Evolutionary conservation across 768 basidiomycete species (phyloP).

Genomic region (Pleurotus tuoliensis): DNA sequence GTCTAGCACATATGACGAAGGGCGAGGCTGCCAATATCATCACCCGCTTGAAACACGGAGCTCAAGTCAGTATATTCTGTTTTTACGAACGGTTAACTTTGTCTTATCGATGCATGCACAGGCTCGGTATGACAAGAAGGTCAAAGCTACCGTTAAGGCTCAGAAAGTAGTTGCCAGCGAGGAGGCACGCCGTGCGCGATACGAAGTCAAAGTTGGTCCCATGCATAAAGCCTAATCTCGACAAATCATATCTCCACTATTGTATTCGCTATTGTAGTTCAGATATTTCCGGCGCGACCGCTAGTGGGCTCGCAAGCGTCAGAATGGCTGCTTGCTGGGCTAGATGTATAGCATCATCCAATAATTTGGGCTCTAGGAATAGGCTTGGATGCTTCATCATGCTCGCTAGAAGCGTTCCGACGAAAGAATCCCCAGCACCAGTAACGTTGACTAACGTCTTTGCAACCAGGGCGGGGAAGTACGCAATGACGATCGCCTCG

Average conservation of each 20-base stretch:
- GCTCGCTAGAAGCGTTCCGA: conserved; percentile 74
- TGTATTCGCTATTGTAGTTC: conserved; percentile 11
- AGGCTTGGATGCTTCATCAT: conserved; percentile 41
- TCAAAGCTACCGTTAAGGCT: conserved; percentile 35
- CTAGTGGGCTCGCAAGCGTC: conserved; percentile 51
- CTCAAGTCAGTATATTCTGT: conserved; percentile 40
- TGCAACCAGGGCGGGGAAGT: conserved; percentile 59
- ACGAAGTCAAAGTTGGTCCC: conserved; percentile 62
- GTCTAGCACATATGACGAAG: conserved; percentile 53
- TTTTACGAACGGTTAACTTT: background rate
- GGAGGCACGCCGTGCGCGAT: conserved; percentile 41
- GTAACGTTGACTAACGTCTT: conserved; percentile 64
- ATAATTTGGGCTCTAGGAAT: conserved; percentile 40
- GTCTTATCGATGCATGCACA: conserved; percentile 19
- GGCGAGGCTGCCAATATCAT: conserved; percentile 81
- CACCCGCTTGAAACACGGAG: conserved; percentile 73
- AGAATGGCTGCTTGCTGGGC: conserved; percentile 67
- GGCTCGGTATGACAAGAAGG: conserved; percentile 55
- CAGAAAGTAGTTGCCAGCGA: conserved; percentile 42
- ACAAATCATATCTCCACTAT: conserved; percentile 6
- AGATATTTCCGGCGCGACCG: conserved; percentile 66
- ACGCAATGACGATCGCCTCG: conserved; percentile 60
- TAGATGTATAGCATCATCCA: conserved; percentile 42
- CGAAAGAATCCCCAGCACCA: conserved; percentile 90
- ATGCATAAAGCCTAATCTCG: conserved; percentile 15